A percentile compares a stretch with the other conserved stretches of the same genome.
phyloP scores from a whole-genome alignment of 2,329 filamentous ascomycete species.

The Alternaria sp. region DNA sequence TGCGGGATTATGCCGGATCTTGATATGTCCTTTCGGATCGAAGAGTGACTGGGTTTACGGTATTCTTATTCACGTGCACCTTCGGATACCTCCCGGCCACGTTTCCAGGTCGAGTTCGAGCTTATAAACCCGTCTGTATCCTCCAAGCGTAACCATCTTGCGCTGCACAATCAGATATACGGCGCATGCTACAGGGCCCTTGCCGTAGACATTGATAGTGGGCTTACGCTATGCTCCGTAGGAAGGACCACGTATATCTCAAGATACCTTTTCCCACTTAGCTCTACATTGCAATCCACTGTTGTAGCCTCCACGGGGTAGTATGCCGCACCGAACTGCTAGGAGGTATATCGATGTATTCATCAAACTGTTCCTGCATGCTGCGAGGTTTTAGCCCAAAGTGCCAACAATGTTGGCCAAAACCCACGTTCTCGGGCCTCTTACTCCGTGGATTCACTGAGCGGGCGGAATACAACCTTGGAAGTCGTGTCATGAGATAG shows the following conservation, averaged over 20 bases:
- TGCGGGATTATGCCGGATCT: background rate
- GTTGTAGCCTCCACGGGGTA: background rate
- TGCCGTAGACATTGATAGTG: background rate
- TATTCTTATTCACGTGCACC: background rate
- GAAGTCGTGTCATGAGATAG: too few relatives aligned
- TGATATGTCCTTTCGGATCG: background rate
- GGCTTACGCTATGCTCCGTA: background rate
- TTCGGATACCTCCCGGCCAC: background rate
- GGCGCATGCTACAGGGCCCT: background rate
- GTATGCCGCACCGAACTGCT: background rate
- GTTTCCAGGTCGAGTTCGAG: background rate
- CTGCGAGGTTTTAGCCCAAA: too few relatives aligned
- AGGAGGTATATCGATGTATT: background rate
- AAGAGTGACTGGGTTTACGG: rapidly evolving
- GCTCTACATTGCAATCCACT: rapidly evolving
- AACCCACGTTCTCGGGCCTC: too few relatives aligned
- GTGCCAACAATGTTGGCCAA: too few relatives aligned
- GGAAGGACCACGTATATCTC: background rate
- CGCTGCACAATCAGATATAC: background rate
- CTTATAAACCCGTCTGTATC: background rate
- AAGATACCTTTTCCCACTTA: background rate
- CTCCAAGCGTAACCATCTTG: background rate
- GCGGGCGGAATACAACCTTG: too few relatives aligned
- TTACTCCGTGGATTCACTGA: too few relatives aligned
- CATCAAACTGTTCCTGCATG: too few relatives aligned